phyloP scores from a whole-genome alignment of 1,284 basidiomycete genomes.

The Pseudozyma tsukubaensis region DNA sequence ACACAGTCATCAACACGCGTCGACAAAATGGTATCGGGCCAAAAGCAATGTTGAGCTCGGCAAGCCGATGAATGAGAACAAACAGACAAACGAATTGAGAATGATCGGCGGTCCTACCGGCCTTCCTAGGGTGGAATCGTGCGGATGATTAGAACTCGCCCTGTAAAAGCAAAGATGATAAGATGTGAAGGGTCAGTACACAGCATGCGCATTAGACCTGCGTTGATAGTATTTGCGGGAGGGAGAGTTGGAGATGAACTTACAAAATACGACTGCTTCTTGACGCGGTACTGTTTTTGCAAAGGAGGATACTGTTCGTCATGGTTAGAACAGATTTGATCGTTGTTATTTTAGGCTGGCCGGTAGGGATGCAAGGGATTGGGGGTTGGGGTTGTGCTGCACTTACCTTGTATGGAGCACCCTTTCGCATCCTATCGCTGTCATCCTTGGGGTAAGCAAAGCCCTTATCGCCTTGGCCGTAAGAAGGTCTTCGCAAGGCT shows the following conservation, averaged over 20 bases:
- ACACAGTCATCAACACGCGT: constrained; percentile 1
- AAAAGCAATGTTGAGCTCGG: background rate
- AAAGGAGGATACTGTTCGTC: constrained; percentile 57
- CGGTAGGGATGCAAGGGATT: background rate
- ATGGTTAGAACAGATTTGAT: constrained; percentile 48
- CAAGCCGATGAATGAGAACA: background rate
- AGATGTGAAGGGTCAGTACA: too few species aligned
- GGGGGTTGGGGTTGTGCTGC: too few species aligned
- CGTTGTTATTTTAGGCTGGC: constrained; percentile 30
- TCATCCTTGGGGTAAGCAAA: constrained; percentile 61
- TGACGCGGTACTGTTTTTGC: constrained; percentile 60
- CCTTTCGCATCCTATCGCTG: constrained; percentile 59
- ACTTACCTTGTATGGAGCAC: constrained; percentile 63
- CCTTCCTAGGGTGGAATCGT: too few species aligned
- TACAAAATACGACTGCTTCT: constrained; percentile 63
- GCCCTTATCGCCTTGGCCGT: constrained; percentile 55
- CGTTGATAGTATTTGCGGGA: too few species aligned
- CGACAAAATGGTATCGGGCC: background rate
- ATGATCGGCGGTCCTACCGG: too few species aligned
- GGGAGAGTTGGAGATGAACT: constrained; percentile 17
- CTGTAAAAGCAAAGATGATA: background rate
- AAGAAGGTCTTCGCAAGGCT: constrained; percentile 54
- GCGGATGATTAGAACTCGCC: background rate
- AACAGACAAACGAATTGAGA: background rate
- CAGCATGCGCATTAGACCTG: too few species aligned